Base-by-base conservation (phyloP, 257 asterid species). In the Forsythia suspensa region DNA sequence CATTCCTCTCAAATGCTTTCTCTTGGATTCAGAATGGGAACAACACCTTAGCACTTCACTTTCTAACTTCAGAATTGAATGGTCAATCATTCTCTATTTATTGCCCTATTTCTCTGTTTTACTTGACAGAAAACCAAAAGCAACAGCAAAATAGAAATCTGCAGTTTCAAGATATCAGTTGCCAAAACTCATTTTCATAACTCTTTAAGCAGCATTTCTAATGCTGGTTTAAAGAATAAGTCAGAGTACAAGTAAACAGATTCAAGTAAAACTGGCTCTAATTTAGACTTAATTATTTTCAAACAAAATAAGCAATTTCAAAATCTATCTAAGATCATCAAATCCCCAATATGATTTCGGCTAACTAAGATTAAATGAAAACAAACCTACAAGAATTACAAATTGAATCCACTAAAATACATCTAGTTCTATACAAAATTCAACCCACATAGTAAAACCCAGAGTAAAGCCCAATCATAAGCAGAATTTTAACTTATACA, bases 241-340 rank as follows among this genome's bases (percentile, higher is more conserved):
- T 43, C 10, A 34, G 7, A 29, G 34, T 15, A 42, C 77, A 10
- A 16, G 44, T 0, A 41, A 41, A 21, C 44, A 15, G 46, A 36
- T n/a, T 38, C 38, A 6, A 3, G 34, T 29, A 79, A 66, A 74
- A n/a, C 43, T 38, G 38, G 10, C 73, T 70, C 48, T 55, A 80
- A 79, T 67, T 77, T 36, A 77, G 74, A 55, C 80, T 37, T 21
- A 29, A 81, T 65, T 66, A 80, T 75, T 72, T 63, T 72, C 70
- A 75, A 55, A 77, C 59, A 59, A 79, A 70, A 74, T 79, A 67
- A 74, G 75, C 51, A 69, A 21, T 67, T 40, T 52, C 42, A 77
- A 8, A 34, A 81, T 69, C 40, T 46, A 76, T 44, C 48, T 29
- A n/a, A 69, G 18, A 78, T 76, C 73, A 76, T n/a, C 71, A 48